Evolutionary conservation across 805 yeast species (phyloP), one percentile per base, ranked within the genome.

Genomic region (Zygosaccharomyces kombuchaensis): DNA sequence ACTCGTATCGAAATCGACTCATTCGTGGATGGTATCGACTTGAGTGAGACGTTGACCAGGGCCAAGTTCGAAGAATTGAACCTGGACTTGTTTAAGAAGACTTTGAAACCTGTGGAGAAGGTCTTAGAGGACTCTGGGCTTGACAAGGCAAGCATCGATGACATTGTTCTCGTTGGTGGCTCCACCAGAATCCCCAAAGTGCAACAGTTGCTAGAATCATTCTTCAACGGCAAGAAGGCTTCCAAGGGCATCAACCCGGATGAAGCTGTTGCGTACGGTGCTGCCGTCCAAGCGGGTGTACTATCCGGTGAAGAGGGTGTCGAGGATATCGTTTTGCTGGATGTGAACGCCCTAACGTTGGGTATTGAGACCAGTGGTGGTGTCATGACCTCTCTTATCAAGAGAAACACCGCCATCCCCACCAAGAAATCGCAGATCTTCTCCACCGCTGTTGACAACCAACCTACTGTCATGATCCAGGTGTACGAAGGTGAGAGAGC

Each of bases 201-300:
- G 59, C 98, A 90, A 76, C 85, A 87, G 73, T 78, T 91, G 62
- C 79, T 91, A 58, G 95, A 91, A 73, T 78, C 84, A 55, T 89
- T 72, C 80, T 91, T 91, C 67, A 82, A 84, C 64, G 96, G 96
- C 62, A 91, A 93, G 79, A 89, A 89, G 73, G 91, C 95, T 56
- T 87, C 96, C 58, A 91, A 90, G 80, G 91, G 96, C 63, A 91
- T 91, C 65, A 91, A 91, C 77, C 98, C 99, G 54, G 99, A 91
- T 75, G 99, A 91, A 78, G 99, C 99, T 68, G 98, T 91, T 65
- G 99, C 98, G 36, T 91, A 83, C 63, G 99, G 99, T 80, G 98
- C 98, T 51, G 97, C 99, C 54, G 97, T 91, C 54, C 99, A 91
- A 77, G 98, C 96, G 47, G 98, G 98, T 76, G 95, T 91, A 59